Evolutionary conservation across 306 rosid species (phyloP).

Genomic region (Begonia peltatifolia): DNA sequence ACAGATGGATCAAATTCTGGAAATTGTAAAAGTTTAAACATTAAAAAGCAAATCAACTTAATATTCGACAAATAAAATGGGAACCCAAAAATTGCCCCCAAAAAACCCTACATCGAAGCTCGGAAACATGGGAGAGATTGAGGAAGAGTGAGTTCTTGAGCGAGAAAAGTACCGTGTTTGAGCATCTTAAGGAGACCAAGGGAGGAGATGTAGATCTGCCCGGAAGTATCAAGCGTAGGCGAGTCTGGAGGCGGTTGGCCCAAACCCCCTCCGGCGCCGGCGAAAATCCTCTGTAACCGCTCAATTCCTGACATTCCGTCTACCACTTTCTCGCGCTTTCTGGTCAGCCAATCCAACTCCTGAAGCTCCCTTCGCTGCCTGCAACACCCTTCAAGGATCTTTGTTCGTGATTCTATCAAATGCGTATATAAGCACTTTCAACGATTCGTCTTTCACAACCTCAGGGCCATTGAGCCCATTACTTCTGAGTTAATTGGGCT

Average conservation of each 20-base stretch:
- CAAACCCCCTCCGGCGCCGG: slow-evolving; percentile 83
- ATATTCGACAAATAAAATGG: neutral
- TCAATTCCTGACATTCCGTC: slow-evolving; percentile 52
- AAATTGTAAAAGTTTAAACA: too few species aligned
- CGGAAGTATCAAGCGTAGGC: slow-evolving; percentile 81
- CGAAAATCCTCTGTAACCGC: slow-evolving; percentile 85
- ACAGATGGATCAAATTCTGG: slow-evolving; percentile 33
- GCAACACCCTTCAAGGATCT: neutral
- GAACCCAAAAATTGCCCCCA: neutral
- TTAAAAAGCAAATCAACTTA: too few species aligned
- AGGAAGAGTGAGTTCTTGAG: neutral
- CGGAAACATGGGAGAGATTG: too few species aligned
- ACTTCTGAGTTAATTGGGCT: too few species aligned
- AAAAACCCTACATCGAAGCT: neutral
- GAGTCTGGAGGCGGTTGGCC: slow-evolving; percentile 94
- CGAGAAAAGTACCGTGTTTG: slow-evolving; percentile 45
- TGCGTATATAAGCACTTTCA: too few species aligned
- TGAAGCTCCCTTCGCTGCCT: slow-evolving; percentile 2
- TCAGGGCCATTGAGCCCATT: too few species aligned
- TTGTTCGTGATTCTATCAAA: neutral
- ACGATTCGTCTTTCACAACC: too few species aligned
- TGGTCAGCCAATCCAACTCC: slow-evolving; percentile 2
- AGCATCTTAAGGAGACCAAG: slow-evolving; percentile 91
- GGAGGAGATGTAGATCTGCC: slow-evolving; percentile 88
- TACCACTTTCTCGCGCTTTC: neutral